Conservation (phyloP, 208 protist genomes). For the Leishmania guyanensis region DNA sequence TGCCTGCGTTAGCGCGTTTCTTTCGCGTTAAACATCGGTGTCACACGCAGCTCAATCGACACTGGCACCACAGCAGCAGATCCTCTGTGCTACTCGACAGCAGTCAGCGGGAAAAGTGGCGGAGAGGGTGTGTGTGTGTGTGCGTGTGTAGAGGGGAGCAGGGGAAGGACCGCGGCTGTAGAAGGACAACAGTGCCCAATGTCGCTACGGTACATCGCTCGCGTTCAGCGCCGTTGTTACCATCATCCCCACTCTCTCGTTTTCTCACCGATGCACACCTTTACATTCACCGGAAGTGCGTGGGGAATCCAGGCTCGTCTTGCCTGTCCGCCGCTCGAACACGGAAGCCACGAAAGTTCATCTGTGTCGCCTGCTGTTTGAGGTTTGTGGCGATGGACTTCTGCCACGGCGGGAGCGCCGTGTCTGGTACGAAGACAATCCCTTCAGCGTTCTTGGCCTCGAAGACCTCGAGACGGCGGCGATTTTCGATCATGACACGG, state of each 20-base stretch:
- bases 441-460: conserved; percentile 72
- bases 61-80: background rate
- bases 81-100: too few relatives aligned
- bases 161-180: background rate
- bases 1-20: background rate
- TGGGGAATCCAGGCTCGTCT: conserved; percentile 87
- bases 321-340: conserved; percentile 73
- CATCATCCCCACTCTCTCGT: background rate
- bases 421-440: conserved; percentile 76
- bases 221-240: background rate
- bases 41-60: background rate
- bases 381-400: conserved; percentile 54
- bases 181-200: background rate
- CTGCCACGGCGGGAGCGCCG: conserved; percentile 73
- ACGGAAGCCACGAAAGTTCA: conserved; percentile 78
- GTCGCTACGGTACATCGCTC: background rate
- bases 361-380: conserved; percentile 24
- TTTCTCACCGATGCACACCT: background rate
- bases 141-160: background rate
- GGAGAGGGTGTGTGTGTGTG: too few relatives aligned
- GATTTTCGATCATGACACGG: conserved; percentile 64
- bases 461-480: conserved; percentile 56
- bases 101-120: background rate
- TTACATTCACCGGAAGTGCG: conserved; percentile 66
- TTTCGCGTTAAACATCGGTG: background rate